Base-by-base conservation (phyloP, 352 stramenopile species). In the Halophytophthora polymorphica region DNA sequence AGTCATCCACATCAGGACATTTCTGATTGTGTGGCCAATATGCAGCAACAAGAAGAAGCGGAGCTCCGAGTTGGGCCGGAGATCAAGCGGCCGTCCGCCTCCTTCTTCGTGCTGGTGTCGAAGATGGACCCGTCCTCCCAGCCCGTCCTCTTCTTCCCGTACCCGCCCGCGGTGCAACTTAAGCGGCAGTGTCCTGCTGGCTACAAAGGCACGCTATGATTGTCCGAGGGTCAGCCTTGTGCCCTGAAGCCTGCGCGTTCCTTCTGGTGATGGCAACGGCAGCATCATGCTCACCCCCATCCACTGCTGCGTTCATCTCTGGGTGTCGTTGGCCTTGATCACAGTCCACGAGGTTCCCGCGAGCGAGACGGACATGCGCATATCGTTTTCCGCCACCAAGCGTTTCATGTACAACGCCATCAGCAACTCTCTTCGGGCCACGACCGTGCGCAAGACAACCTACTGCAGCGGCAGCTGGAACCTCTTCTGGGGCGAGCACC, bases 321-420 rank as follows among this genome's bases (percentile, higher is more conserved):
- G 25, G 25, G 4, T 31, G 25, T 31, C 8, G 25, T 8, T 31
- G 4, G 25, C 25, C 25, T 4, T 31, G 8, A n/a, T n/a, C 21
- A 36, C 36, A 84, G 71, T 86, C 17, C 69, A 45, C 5, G 53
- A 75, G 37, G 34, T 80, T 3, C 44, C 46, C 15, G 44, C 15
- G 5, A 40, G 50, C 14, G 60, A 57, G 17, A 45, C 64, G 3
- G 54, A 58, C 29, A 12, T 78, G 22, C 64, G 67, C 6, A 56
- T 88, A 14, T 64, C 60, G 1, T 88, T 85, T n/a, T 56, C 71
- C 6, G 74, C 68, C n/a, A 83, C 74, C 6, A 85, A 84, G 48
- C 69, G 81, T 1, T 91, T 83, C 60, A 80, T 89, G 68, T 91
- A 88, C 55, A 89, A 89, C 34, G 81, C 77, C 4, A 83, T 91